phyloP scores from a whole-genome alignment of 2,329 filamentous ascomycete species.

The Podosphaera fusca region DNA sequence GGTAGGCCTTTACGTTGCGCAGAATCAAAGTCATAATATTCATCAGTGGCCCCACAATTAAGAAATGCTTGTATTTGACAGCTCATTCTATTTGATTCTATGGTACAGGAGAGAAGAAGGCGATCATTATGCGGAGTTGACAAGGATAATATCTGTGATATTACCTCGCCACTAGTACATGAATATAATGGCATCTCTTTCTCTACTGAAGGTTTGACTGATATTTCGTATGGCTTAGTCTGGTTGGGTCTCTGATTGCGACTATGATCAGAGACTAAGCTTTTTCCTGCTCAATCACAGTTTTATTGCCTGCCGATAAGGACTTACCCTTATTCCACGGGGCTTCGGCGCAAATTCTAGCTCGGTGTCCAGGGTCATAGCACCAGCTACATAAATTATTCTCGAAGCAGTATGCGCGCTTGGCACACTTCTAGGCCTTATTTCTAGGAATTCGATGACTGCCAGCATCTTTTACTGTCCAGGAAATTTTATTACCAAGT shows the following conservation, averaged over 20 bases:
- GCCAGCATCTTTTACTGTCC: neutral
- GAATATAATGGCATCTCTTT: neutral
- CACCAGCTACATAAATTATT: neutral
- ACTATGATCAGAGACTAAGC: neutral
- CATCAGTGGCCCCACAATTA: neutral
- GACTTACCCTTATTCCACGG: neutral
- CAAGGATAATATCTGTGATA: conserved; percentile 1
- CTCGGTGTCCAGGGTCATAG: neutral
- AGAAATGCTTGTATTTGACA: neutral
- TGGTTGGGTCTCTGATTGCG: neutral
- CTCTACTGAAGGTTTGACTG: neutral
- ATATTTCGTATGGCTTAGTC: neutral
- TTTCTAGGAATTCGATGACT: neutral
- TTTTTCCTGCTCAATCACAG: neutral
- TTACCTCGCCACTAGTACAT: neutral
- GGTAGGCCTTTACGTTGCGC: neutral
- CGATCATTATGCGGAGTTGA: neutral
- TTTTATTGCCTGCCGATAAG: neutral
- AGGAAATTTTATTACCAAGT: neutral
- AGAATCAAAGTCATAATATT: conserved; percentile 1
- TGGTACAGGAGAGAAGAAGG: neutral
- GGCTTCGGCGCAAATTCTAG: neutral
- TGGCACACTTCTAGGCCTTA: neutral
- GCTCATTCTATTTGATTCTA: neutral
- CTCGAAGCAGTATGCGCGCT: neutral